Percentiles rank a stretch among this genome's conserved stretches.
These are phyloP conservation scores for Ganoderma multipileum DNA, from an alignment of 1,284 basidiomycete genomes.

Conservation along the genomic window DNA sequence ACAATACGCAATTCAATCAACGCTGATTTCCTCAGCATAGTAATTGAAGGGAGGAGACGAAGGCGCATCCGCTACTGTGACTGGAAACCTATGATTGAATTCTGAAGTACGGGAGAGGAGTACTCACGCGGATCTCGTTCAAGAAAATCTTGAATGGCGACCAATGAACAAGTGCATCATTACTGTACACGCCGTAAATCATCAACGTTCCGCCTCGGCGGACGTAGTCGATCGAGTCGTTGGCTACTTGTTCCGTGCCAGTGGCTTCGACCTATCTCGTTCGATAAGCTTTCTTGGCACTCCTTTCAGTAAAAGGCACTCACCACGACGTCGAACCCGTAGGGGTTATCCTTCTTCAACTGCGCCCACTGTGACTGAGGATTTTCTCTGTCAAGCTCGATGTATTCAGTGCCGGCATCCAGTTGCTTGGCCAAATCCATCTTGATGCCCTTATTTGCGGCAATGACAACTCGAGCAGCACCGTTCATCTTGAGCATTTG, in stretches of 20 bases:
- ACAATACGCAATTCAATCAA: neutral
- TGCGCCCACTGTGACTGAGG: slow-evolving; percentile 83
- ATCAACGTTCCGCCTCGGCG: slow-evolving; percentile 79
- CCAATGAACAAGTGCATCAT: slow-evolving; percentile 83
- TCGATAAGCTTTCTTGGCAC: neutral
- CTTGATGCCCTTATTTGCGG: slow-evolving; percentile 88
- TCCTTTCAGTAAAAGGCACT: neutral
- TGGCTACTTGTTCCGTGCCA: slow-evolving; percentile 81
- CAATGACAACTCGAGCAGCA: slow-evolving; percentile 76
- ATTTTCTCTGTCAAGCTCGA: slow-evolving; percentile 80
- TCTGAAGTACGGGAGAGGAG: neutral
- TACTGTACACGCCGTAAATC: slow-evolving; percentile 79
- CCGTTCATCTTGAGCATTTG: slow-evolving; percentile 88
- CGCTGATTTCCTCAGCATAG: neutral
- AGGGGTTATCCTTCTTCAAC: slow-evolving; percentile 80
- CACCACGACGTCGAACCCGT: slow-evolving; percentile 87
- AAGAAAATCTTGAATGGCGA: slow-evolving; percentile 85
- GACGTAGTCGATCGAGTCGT: slow-evolving; percentile 85
- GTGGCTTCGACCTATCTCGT: slow-evolving; percentile 74
- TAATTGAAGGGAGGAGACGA: neutral
- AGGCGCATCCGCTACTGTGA: too few relatives aligned
- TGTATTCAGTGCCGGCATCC: slow-evolving; percentile 80
- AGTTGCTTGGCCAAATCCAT: slow-evolving; percentile 82
- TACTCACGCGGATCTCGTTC: slow-evolving; percentile 79
- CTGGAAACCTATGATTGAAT: neutral